A percentile compares a stretch with the other conserved stretches of the same genome.
Evolutionary conservation across 2,329 filamentous ascomycete species (phyloP).

Genomic region (Curvularia eragrostidis): DNA sequence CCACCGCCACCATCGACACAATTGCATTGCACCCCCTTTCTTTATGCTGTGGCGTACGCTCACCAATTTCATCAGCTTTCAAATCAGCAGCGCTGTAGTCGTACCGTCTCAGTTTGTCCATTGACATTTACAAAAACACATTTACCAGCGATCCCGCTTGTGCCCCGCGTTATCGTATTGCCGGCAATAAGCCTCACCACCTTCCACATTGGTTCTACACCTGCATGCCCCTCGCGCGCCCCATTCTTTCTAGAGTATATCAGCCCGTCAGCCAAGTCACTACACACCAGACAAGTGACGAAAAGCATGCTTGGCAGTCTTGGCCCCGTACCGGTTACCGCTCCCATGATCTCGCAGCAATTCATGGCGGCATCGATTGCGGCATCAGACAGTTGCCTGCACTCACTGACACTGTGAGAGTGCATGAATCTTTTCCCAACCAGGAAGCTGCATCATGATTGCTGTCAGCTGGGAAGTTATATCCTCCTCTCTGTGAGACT

Average conservation of each 20-base stretch:
- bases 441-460: constrained; percentile 32
- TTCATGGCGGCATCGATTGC: constrained; percentile 19
- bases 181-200: constrained; percentile 6
- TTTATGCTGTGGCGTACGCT: not conserved
- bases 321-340: constrained; percentile 30
- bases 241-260: not conserved
- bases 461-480: not conserved
- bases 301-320: constrained; percentile 28
- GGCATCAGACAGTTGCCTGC: constrained; percentile 9
- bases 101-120: not conserved
- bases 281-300: constrained; percentile 11
- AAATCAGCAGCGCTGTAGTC: not conserved
- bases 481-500: not conserved
- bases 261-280: not conserved
- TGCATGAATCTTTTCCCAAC: constrained; percentile 25
- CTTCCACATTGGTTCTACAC: constrained; percentile 12
- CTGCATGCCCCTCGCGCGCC: not conserved
- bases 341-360: constrained; percentile 16
- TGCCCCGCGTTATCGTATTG: constrained; percentile 3
- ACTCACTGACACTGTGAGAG: constrained; percentile 18
- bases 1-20: not conserved
- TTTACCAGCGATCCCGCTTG: not conserved
- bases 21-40: not conserved
- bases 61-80: not conserved
- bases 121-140: not conserved